A percentile compares a stretch with the other conserved stretches of the same genome.
phyloP scores from a whole-genome alignment of 2,329 filamentous ascomycete genomes.

The Coleophoma cylindrospora region DNA sequence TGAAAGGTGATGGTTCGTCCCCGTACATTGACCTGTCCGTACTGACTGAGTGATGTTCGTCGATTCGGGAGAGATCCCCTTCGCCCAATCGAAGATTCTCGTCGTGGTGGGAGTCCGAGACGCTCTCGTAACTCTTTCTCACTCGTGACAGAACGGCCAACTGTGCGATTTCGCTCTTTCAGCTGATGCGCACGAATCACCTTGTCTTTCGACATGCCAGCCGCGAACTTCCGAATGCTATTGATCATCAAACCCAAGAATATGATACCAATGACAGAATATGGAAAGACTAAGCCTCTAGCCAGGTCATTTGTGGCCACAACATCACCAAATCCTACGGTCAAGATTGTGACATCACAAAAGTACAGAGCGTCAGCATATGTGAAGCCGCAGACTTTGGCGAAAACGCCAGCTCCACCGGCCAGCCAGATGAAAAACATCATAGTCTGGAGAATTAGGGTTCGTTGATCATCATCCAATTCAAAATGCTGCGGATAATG shows the following conservation, averaged over 20 bases:
- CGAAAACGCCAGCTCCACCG: slow-evolving; percentile 58
- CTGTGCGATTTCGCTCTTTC: slow-evolving; percentile 45
- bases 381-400: slow-evolving; percentile 48
- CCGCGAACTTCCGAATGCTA: slow-evolving; percentile 56
- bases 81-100: slow-evolving; percentile 8
- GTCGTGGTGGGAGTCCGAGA: slow-evolving; percentile 27
- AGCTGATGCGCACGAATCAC: slow-evolving; percentile 55
- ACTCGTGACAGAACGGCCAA: slow-evolving; percentile 47
- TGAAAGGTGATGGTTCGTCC: slow-evolving; percentile 30
- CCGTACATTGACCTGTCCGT: slow-evolving; percentile 29
- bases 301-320: slow-evolving; percentile 44
- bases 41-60: slow-evolving; percentile 20
- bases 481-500: slow-evolving; percentile 65
- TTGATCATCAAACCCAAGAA: slow-evolving; percentile 65
- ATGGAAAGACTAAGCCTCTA: slow-evolving; percentile 60
- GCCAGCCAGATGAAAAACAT: slow-evolving; percentile 66
- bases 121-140: slow-evolving; percentile 41
- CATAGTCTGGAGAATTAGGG: slow-evolving; percentile 66
- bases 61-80: slow-evolving; percentile 12
- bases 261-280: slow-evolving; percentile 62
- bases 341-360: slow-evolving; percentile 56
- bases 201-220: slow-evolving; percentile 55
- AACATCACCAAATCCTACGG: slow-evolving; percentile 59
- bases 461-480: slow-evolving; percentile 62
- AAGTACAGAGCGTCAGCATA: slow-evolving; percentile 59